phyloP scores from a whole-genome alignment of 306 rosid genomes.

The Malus orientalis region DNA sequence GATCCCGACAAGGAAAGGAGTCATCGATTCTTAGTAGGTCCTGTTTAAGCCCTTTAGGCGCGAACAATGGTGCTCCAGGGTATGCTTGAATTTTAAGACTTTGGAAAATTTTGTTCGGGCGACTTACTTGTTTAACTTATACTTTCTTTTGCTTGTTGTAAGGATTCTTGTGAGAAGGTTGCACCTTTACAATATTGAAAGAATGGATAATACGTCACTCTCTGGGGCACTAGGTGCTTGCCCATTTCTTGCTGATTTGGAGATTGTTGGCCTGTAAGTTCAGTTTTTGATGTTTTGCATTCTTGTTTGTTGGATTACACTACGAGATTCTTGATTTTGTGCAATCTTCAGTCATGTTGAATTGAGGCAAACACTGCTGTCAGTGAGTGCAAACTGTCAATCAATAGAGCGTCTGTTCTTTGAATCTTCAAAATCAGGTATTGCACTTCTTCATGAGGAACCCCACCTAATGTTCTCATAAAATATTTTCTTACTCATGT shows the following conservation, averaged over 20 bases:
- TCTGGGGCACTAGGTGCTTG: slow-evolving; percentile 68
- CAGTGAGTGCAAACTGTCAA: slow-evolving; percentile 78
- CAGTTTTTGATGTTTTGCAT: slow-evolving; percentile 6
- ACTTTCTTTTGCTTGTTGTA: slow-evolving; percentile 23
- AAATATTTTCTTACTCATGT: slow-evolving; percentile 23
- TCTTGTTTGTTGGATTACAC: slow-evolving; percentile 9
- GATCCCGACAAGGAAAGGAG: slow-evolving; percentile 95
- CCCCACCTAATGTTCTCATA: slow-evolving; percentile 7
- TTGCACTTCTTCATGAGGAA: slow-evolving; percentile 6
- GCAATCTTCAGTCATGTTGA: slow-evolving; percentile 69
- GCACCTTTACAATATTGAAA: slow-evolving; percentile 87
- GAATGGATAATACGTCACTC: slow-evolving; percentile 85
- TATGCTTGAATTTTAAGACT: slow-evolving; percentile 29
- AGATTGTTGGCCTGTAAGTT: slow-evolving; percentile 94
- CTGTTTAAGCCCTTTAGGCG: slow-evolving; percentile 85
- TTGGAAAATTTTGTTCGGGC: slow-evolving; percentile 1
- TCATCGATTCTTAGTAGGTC: slow-evolving; percentile 84
- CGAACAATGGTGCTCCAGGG: slow-evolving; percentile 71
- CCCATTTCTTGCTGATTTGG: slow-evolving; percentile 86
- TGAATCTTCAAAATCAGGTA: slow-evolving; percentile 92
- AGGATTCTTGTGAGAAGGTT: slow-evolving; percentile 72
- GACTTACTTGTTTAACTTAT: not conserved
- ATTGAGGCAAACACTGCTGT: slow-evolving; percentile 81
- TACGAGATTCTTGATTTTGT: slow-evolving; percentile 9
- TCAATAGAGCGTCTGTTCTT: slow-evolving; percentile 81